Conservation (phyloP, 108 stramenopile species). For the Mediolabrus comicus region DNA sequence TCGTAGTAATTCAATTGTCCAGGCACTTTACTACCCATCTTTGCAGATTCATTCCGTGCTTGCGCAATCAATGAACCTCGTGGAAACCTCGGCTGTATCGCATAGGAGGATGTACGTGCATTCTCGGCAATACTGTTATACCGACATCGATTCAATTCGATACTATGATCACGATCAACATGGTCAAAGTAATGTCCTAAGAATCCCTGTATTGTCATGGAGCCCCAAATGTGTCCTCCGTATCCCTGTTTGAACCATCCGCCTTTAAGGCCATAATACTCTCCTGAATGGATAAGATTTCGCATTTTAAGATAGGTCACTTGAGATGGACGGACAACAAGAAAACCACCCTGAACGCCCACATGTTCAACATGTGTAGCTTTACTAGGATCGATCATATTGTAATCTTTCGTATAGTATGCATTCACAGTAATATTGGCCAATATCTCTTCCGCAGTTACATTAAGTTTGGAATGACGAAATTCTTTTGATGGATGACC, state of each 20-base stretch:
- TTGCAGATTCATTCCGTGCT: not conserved
- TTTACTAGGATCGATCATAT: slow-evolving; percentile 37
- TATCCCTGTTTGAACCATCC: slow-evolving; percentile 44
- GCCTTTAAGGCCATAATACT: slow-evolving; percentile 31
- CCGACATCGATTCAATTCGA: slow-evolving; percentile 72
- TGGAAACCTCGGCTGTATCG: slow-evolving; percentile 1
- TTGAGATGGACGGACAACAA: slow-evolving; percentile 64
- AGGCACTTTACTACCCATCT: too few relatives aligned
- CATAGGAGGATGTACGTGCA: slow-evolving; percentile 10
- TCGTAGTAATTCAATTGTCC: slow-evolving; percentile 13
- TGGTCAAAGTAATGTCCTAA: slow-evolving; percentile 71
- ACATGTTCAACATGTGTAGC: slow-evolving; percentile 9
- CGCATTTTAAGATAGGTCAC: slow-evolving; percentile 51
- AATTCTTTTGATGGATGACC: slow-evolving; percentile 8
- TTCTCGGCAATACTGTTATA: slow-evolving; percentile 85
- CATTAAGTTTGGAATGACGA: not conserved
- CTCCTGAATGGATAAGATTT: slow-evolving; percentile 58
- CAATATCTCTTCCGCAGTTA: slow-evolving; percentile 4
- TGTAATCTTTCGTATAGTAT: slow-evolving; percentile 66
- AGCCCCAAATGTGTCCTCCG: slow-evolving; percentile 68
- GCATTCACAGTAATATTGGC: slow-evolving; percentile 42
- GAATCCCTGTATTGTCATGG: slow-evolving; percentile 53
- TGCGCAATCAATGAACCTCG: slow-evolving; percentile 1
- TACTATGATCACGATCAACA: slow-evolving; percentile 16
- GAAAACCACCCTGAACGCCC: slow-evolving; percentile 87